A percentile compares a stretch with the other conserved stretches of the same genome.
Conservation (phyloP, 306 rosid species). For the Rosa lucieae region DNA sequence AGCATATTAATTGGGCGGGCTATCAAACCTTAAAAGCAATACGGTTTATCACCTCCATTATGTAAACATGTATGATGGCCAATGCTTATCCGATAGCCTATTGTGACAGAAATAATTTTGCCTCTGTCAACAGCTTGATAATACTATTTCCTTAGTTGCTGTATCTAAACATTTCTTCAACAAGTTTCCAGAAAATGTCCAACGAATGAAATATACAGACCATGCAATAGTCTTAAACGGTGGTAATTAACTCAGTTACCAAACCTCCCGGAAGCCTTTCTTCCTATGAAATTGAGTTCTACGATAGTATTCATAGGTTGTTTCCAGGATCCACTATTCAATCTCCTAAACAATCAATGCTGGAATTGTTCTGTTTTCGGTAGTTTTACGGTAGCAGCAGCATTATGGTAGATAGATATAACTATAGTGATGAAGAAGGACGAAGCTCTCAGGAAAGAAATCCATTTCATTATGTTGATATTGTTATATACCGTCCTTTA, state of each 20-base stretch:
- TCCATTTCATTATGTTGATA: too few relatives aligned
- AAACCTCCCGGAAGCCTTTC: too few relatives aligned
- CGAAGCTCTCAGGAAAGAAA: background rate
- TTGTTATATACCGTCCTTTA: background rate
- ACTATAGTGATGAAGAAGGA: conserved; percentile 3
- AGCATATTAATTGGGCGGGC: background rate
- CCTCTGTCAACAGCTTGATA: background rate
- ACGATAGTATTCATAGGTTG: conserved; percentile 45
- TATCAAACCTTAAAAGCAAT: background rate
- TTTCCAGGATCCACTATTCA: conserved; percentile 66
- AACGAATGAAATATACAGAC: background rate
- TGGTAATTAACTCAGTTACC: background rate
- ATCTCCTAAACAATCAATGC: conserved; percentile 71
- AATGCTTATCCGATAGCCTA: background rate
- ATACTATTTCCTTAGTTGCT: background rate
- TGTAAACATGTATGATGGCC: background rate
- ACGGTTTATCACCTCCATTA: background rate
- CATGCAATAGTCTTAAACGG: background rate
- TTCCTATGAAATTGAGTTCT: conserved; percentile 43
- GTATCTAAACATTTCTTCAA: background rate
- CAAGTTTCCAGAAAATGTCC: background rate
- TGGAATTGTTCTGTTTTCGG: conserved; percentile 45
- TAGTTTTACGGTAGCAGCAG: conserved; percentile 9
- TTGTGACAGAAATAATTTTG: background rate
- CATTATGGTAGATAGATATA: conserved; percentile 10